phyloP scores from a whole-genome alignment of 306 rosid genomes.

The Hylodesmum podocarpum region DNA sequence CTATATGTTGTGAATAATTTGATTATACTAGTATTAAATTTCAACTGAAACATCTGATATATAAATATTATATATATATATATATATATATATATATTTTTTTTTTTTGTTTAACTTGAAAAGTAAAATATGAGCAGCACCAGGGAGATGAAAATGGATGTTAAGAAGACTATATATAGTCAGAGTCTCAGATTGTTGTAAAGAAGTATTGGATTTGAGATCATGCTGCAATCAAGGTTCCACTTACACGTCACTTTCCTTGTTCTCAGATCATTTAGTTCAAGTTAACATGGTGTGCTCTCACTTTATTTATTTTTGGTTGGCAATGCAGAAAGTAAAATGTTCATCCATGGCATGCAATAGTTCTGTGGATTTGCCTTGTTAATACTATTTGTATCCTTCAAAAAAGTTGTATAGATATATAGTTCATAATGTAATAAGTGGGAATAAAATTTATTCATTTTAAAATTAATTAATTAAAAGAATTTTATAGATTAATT shows the following conservation, averaged over 20 bases:
- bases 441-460: too few species aligned
- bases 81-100: too few species aligned
- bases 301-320: not conserved
- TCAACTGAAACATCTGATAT: not conserved
- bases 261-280: not conserved
- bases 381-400: slow-evolving; percentile 14
- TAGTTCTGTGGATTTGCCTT: slow-evolving; percentile 9
- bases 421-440: too few species aligned
- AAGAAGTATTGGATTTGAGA: not conserved
- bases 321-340: too few species aligned
- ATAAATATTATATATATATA: too few species aligned
- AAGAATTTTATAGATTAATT: too few species aligned
- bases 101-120: not conserved
- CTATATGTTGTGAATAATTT: not conserved
- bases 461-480: too few species aligned
- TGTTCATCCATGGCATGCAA: not conserved
- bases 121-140: not conserved
- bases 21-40: not conserved
- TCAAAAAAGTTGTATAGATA: slow-evolving; percentile 1
- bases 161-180: too few species aligned
- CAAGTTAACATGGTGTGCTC: not conserved
- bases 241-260: not conserved
- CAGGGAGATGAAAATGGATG: too few species aligned
- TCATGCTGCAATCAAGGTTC: not conserved
- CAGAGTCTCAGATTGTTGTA: not conserved